Percentiles rank a stretch among this genome's conserved stretches.
phyloP scores from a whole-genome alignment of 805 yeast genomes.

The Candida schatavii region DNA sequence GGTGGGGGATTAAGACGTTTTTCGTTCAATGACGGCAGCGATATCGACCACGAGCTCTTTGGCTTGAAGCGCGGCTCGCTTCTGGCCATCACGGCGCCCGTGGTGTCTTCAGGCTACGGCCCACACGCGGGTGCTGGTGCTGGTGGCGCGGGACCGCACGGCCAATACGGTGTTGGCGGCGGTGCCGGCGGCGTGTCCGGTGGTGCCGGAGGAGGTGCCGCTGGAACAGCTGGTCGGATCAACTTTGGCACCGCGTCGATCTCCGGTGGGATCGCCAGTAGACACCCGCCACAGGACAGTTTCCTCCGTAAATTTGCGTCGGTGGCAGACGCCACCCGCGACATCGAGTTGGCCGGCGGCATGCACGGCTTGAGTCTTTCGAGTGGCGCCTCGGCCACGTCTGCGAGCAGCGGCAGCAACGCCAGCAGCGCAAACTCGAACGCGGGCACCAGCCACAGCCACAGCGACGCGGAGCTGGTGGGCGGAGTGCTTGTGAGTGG shows the following conservation, averaged over 20 bases:
- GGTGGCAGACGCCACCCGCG: conserved; percentile 69
- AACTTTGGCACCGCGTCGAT: conserved; percentile 61
- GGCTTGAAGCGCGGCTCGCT: conserved; percentile 49
- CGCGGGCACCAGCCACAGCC: not conserved
- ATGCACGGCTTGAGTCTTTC: conserved; percentile 36
- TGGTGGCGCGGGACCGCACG: no score
- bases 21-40: conserved; percentile 43
- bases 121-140: no score
- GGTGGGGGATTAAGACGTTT: no score
- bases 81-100: conserved; percentile 47
- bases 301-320: conserved; percentile 62
- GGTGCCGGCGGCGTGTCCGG: conserved; percentile 7
- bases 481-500: not conserved
- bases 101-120: conserved; percentile 7
- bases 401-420: not conserved
- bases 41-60: conserved; percentile 40
- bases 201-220: conserved; percentile 20
- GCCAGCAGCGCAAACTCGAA: conserved; percentile 2
- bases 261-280: conserved; percentile 50
- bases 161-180: conserved; percentile 12
- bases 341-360: conserved; percentile 50
- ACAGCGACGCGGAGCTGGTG: no score
- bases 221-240: conserved; percentile 17
- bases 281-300: conserved; percentile 45
- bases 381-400: not conserved